A percentile compares a stretch with the other conserved stretches of the same genome.
phyloP scores from a whole-genome alignment of 495 filamentous ascomycete species.

The Hypoxylon fragiforme region DNA sequence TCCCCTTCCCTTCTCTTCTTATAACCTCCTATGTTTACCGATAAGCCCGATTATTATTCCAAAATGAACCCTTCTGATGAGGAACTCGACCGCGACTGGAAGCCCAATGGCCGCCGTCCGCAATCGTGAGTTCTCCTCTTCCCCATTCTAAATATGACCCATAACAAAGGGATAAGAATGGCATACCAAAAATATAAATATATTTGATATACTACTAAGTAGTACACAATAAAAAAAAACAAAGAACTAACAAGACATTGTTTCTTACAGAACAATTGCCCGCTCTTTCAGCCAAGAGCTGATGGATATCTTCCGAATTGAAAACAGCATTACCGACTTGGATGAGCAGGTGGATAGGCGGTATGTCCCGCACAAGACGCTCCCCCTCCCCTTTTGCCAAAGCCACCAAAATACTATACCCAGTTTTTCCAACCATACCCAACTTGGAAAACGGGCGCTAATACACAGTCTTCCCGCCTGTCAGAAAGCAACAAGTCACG shows the following conservation, averaged over 20 bases:
- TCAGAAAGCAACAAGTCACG: slow-evolving; percentile 68
- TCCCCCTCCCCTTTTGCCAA: too few relatives aligned
- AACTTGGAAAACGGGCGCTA: slow-evolving; percentile 13
- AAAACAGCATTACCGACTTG: slow-evolving; percentile 76
- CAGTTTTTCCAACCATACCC: not conserved
- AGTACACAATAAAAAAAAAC: too few relatives aligned
- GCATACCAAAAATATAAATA: too few relatives aligned
- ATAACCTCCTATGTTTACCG: slow-evolving; percentile 6
- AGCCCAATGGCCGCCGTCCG: slow-evolving; percentile 71
- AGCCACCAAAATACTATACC: not conserved
- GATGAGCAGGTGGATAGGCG: slow-evolving; percentile 79
- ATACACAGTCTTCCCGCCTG: not conserved
- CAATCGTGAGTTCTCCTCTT: slow-evolving; percentile 69
- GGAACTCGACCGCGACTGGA: slow-evolving; percentile 73
- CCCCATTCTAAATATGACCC: not conserved
- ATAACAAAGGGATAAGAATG: too few relatives aligned
- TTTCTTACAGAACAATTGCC: slow-evolving; percentile 72
- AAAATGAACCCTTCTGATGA: slow-evolving; percentile 56
- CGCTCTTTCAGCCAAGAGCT: slow-evolving; percentile 83
- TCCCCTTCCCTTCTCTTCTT: slow-evolving; percentile 5
- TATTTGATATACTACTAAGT: too few relatives aligned
- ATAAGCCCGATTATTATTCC: slow-evolving; percentile 20
- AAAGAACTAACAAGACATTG: slow-evolving; percentile 3
- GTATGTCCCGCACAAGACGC: slow-evolving; percentile 56
- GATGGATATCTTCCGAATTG: slow-evolving; percentile 85